Evolutionary conservation across 495 filamentous ascomycete species (phyloP), one percentile per base, ranked within the genome.

Genomic region (Halenospora varia): DNA sequence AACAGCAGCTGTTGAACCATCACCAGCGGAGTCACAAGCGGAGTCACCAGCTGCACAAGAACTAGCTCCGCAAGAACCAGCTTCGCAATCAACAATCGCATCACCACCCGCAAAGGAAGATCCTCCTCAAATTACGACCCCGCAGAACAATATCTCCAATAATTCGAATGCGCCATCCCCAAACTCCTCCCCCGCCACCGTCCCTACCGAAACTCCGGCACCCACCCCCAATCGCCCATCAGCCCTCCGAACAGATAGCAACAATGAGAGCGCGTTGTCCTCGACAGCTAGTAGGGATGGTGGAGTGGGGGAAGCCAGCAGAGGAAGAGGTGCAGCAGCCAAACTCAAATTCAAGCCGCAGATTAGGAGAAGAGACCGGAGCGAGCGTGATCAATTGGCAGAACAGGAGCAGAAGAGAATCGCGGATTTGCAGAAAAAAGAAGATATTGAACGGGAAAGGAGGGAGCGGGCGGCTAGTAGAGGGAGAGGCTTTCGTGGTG

Each of bases 301-400:
- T 10, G 44, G 44, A 8, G 29, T 29, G 46, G n/a, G n/a, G 18
- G 19, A 17, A 29, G 15, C 53, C 26, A 40, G 44, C 10, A 45
- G 47, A 19, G 22, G 48, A 29, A 26, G 25, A 23, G 47, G 45
- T n/a, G 15, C 40, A 10, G 22, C 57, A 10, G 53, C 48, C 18
- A 13, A 17, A 40, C 57, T 54, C 45, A 66, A 55, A 44, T 68
- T 65, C 55, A 68, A 68, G 53, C 66, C 66, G 3, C 63, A 60
- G 26, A 48, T 19, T 57, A 39, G 59, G 9, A 49, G 62, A 3
- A 24, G 60, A 49, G 35, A 51, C 42, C 40, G 26, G 9, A 42
- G n/a, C n/a, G 62, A 65, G 35, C 44, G 57, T 10, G 59, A 67
- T 23, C 44, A 56, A 10, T 10, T 56, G 4, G 53, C n/a, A 4